phyloP scores from a whole-genome alignment of 2,329 filamentous ascomycete species.

The Thelonectria olida region DNA sequence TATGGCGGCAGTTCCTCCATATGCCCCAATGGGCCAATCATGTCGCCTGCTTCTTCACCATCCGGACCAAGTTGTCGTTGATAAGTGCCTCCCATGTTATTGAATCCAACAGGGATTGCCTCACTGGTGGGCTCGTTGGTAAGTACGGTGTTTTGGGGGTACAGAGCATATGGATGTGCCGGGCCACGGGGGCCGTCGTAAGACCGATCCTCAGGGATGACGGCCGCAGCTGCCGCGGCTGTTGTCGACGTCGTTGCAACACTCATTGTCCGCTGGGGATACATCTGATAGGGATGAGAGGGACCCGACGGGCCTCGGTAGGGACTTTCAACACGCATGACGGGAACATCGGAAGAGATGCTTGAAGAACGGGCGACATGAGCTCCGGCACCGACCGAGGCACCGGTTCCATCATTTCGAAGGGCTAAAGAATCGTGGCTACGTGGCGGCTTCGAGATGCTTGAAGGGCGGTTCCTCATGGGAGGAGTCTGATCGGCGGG shows the following conservation, averaged over 20 bases:
- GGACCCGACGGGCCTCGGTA: slow-evolving; percentile 77
- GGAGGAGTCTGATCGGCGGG: slow-evolving; percentile 33
- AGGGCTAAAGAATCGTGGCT: slow-evolving; percentile 61
- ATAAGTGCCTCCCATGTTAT: slow-evolving; percentile 72
- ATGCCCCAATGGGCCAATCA: slow-evolving; percentile 88
- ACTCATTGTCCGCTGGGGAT: slow-evolving; percentile 77
- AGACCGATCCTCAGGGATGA: slow-evolving; percentile 49
- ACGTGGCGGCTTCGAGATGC: slow-evolving; percentile 63
- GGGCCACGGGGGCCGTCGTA: slow-evolving; percentile 72
- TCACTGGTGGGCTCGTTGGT: slow-evolving; percentile 56
- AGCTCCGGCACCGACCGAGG: slow-evolving; percentile 23
- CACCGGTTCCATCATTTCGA: slow-evolving; percentile 59
- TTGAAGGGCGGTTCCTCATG: slow-evolving; percentile 57
- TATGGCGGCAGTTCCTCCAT: slow-evolving; percentile 93
- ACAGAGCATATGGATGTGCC: slow-evolving; percentile 87
- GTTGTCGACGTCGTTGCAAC: slow-evolving; percentile 77
- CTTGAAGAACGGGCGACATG: slow-evolving; percentile 40
- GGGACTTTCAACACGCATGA: slow-evolving; percentile 65
- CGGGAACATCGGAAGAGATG: slow-evolving; percentile 48
- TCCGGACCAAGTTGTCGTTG: slow-evolving; percentile 79
- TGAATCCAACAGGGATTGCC: slow-evolving; percentile 77
- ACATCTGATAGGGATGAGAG: slow-evolving; percentile 87
- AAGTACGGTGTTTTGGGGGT: slow-evolving; percentile 77
- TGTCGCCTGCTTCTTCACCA: slow-evolving; percentile 85
- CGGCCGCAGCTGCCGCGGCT: slow-evolving; percentile 68